These are phyloP conservation scores for Rhytidiadelphus loreus DNA, from an alignment of 225 moss, liverwort and hornwort genomes.

Conservation along the genomic window DNA sequence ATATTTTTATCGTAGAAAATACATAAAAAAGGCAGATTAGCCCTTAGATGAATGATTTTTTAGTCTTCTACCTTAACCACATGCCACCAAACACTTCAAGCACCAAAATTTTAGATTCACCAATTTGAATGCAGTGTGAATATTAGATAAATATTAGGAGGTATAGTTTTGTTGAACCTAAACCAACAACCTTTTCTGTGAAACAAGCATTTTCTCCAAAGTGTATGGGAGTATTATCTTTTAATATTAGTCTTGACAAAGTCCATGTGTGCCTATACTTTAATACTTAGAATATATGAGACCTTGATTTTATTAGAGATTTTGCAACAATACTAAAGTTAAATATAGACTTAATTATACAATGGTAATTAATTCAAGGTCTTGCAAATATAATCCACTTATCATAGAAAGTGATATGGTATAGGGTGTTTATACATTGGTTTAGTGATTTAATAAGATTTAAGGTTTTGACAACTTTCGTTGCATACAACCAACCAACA, in stretches of 20 bases:
- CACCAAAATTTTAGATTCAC: neutral
- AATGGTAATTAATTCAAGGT: neutral
- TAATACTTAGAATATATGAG: no score
- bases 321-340: neutral
- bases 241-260: neutral
- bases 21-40: no score
- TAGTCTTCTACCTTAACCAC: no score
- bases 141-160: neutral
- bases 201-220: neutral
- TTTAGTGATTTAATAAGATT: neutral
- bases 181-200: accelerated
- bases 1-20: no score
- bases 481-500: neutral
- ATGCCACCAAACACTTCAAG: neutral
- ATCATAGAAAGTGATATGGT: neutral
- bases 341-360: neutral
- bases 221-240: no score
- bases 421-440: neutral
- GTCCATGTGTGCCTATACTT: accelerated
- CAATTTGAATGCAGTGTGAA: neutral
- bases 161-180: neutral
- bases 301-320: neutral
- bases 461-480: neutral
- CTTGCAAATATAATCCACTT: neutral
- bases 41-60: no score